Evolutionary conservation across 345 rosid genomes (phyloP), one percentile per base, ranked within the genome.

Genomic region (Brassica cretica): DNA sequence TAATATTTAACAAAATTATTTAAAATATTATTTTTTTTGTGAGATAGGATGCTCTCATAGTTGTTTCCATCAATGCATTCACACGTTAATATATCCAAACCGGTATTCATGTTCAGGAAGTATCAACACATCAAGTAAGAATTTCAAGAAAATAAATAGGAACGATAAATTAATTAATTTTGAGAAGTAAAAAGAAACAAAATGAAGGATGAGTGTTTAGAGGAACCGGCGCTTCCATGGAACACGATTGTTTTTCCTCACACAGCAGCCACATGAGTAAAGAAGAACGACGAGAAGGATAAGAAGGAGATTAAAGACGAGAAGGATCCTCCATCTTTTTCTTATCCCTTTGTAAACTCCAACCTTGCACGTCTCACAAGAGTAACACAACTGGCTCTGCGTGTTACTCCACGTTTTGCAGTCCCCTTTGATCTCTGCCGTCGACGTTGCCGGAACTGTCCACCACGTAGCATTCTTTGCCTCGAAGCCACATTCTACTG

Each of bases 351-450:
- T 79, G 4, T 64, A 64, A 39, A 90, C 79, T 18, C 89, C 93
- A 16, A 76, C 80, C 73, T 85, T 90, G 83, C 97, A 90, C 0
- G 91, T 69, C 29, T 84, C 78, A 24, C 97, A 90, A 6, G 79
- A 53, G 41, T 71, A 88, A 80, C 94, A 91, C 21, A 91, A 71
- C 51, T 33, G 33, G 10, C 35, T 18, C 71, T 49, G 83, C 12
- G 78, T 19, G 74, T 88, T 90, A 79, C 88, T 85, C 91, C 94
- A 91, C 2, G 64, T 56, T 4, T 29, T 64, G 76, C 93, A 85
- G 77, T 90, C 93, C 1, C 76, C 41, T 60, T 72, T 77, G 0
- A 63, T 1, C 1, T 1, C 65, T 1, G 76, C 64, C 0, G 66
- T 62, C 0, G 78, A 66, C 0, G 68, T 51, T 15, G 7, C 55